Conservation (phyloP, 1,139 yeast genomes). For the Yamadazyma atlantica region DNA sequence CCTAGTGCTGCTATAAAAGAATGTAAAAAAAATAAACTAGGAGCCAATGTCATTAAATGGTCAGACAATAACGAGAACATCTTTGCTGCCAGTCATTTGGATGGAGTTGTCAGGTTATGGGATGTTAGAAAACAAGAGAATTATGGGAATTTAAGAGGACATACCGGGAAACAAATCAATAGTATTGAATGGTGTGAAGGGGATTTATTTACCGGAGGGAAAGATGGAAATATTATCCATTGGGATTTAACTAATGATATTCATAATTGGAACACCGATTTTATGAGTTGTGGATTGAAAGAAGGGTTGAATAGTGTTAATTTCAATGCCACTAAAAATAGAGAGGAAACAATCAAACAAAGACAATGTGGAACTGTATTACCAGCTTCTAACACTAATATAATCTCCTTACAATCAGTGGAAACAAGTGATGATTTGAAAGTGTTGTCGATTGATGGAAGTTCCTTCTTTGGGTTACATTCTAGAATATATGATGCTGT, state of each 20-base stretch:
- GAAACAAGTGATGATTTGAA: conserved; percentile 30
- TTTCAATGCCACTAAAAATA: conserved; percentile 33
- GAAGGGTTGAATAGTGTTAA: conserved; percentile 47
- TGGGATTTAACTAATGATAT: conserved; percentile 59
- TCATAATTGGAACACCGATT: conserved; percentile 16
- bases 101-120: conserved; percentile 66
- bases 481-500: conserved; percentile 39
- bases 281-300: conserved; percentile 42
- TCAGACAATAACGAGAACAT: conserved; percentile 57
- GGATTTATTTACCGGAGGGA: conserved; percentile 64
- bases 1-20: conserved; percentile 24
- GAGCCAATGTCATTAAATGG: conserved; percentile 57
- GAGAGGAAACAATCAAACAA: conserved; percentile 33
- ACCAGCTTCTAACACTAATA: conserved; percentile 56
- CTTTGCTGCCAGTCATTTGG: conserved; percentile 66
- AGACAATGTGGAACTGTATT: conserved; percentile 63
- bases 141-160: conserved; percentile 56
- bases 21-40: conserved; percentile 19
- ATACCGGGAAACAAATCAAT: conserved; percentile 49
- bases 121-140: conserved; percentile 66
- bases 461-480: conserved; percentile 57
- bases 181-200: conserved; percentile 62
- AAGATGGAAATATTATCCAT: conserved; percentile 70
- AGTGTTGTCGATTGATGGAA: conserved; percentile 53
- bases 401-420: conserved; percentile 44